Evolutionary conservation across 805 yeast genomes (phyloP), one percentile per base, ranked within the genome.

Genomic region (Schwanniomyces sp.): DNA sequence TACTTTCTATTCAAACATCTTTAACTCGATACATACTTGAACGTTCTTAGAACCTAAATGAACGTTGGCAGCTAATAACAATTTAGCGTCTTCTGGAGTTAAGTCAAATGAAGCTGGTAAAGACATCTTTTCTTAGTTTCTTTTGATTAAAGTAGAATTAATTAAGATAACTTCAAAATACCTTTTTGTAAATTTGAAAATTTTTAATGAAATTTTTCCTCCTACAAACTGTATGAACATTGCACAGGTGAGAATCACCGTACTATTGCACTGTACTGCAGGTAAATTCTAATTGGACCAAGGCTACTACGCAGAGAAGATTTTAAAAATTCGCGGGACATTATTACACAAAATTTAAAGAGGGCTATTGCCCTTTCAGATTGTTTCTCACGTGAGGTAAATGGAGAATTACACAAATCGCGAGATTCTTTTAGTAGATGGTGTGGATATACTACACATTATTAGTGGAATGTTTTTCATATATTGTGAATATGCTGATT

Each of bases 31-130:
- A 84, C 91, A 79, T 85, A 88, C 96, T 84, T 91, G 97, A 78
- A 92, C 96, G 90, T 94, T 94, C 90, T 94, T 94, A 76, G 98
- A 86, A 79, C 99, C 99, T 77, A 94, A 87, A 85, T 94, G 99
- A 71, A 86, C 89, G 90, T 92, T 92, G 77, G 99, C 99, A 77
- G 99, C 98, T 82, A 94, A 86, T 80, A 94, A 85, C 76, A 92
- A 88, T 85, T 94, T 94, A 81, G 96, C 96, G 81, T 91, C 97
- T 82, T 90, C 97, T 78, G 91, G 90, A 77, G 97, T 90, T 79
- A 88, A 86, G 77, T 85, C 89, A 79, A 86, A 85, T 70, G 89
- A 81, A 79, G 88, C 89, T 76, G 92, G 91, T 78, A 84, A 80
- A 70, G 91, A 85, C 91, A 86, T 86, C 61, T 56, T 67, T 53